These are phyloP conservation scores for Eimeria maxima DNA, from an alignment of 169 alveolate species.

Conservation along the genomic window DNA sequence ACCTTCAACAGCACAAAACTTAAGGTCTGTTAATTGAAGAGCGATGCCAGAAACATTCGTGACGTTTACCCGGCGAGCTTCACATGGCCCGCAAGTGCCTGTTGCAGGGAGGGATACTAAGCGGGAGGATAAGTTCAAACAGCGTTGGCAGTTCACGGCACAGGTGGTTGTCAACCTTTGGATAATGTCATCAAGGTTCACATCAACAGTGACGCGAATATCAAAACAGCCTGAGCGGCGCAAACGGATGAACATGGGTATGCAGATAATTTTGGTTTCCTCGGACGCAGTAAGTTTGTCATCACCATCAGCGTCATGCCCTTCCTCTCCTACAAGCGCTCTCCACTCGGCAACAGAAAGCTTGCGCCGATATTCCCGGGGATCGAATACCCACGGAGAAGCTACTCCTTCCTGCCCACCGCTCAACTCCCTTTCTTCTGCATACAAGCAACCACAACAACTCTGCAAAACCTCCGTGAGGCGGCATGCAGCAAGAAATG, in stretches of 20 bases:
- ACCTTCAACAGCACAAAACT: conserved; percentile 8
- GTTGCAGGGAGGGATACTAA: conserved; percentile 28
- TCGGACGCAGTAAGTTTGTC: not conserved
- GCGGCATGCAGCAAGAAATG: not conserved
- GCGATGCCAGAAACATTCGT: conserved; percentile 38
- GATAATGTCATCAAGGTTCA: conserved; percentile 32
- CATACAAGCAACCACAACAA: not conserved
- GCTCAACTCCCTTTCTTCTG: conserved; percentile 23
- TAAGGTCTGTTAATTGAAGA: conserved; percentile 22
- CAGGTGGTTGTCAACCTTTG: conserved; percentile 67
- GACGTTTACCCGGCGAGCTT: conserved; percentile 54
- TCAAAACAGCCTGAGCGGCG: conserved; percentile 71
- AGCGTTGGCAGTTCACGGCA: conserved; percentile 66
- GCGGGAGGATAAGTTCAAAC: conserved; percentile 13
- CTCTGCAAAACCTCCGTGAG: not conserved
- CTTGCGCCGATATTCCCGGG: conserved; percentile 21
- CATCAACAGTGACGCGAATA: conserved; percentile 58
- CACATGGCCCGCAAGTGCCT: conserved; percentile 44
- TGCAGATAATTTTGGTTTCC: not conserved
- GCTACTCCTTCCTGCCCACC: conserved; percentile 25
- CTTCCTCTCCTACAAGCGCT: not conserved
- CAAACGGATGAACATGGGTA: conserved; percentile 65
- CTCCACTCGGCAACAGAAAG: conserved; percentile 20
- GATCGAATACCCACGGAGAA: conserved; percentile 54
- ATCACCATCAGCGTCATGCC: not conserved